Evolutionary conservation across 768 basidiomycete genomes (phyloP).

Genomic region (Pleurotus ostreatus): DNA sequence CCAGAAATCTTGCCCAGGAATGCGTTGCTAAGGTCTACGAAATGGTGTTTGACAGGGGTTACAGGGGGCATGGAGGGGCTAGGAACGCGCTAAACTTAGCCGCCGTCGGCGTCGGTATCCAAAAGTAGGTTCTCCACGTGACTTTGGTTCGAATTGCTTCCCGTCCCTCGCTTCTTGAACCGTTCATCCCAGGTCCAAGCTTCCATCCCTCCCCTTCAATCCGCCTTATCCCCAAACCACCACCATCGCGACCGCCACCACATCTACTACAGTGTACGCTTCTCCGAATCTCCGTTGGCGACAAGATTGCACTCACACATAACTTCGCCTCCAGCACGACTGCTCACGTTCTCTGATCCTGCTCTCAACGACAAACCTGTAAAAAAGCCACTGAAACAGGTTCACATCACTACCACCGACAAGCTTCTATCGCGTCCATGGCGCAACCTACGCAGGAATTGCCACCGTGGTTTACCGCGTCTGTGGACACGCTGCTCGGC

Average conservation of each 20-base stretch:
- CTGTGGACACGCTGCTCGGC: slow-evolving; percentile 49
- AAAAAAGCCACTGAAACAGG: slow-evolving; percentile 1
- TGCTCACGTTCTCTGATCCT: slow-evolving; percentile 6
- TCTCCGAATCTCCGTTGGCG: neutral
- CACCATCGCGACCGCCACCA: neutral
- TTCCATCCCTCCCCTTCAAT: neutral
- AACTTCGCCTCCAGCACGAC: neutral
- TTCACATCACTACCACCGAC: neutral
- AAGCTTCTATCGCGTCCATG: slow-evolving; percentile 29
- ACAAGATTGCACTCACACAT: neutral
- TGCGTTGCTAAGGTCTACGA: no score
- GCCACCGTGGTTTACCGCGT: slow-evolving; percentile 69
- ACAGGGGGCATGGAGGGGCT: no score
- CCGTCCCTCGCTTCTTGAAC: neutral
- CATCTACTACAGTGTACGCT: neutral
- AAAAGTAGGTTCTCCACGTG: neutral
- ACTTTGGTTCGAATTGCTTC: neutral
- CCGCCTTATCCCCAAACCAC: neutral
- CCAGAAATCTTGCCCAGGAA: no score
- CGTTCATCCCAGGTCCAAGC: neutral
- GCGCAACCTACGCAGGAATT: slow-evolving; percentile 59
- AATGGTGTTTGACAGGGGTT: no score
- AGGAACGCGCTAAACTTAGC: no score
- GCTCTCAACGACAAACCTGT: neutral
- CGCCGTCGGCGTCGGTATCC: neutral